Base-by-base conservation (phyloP, 495 filamentous ascomycete species). In the Penicillium diatomitis region DNA sequence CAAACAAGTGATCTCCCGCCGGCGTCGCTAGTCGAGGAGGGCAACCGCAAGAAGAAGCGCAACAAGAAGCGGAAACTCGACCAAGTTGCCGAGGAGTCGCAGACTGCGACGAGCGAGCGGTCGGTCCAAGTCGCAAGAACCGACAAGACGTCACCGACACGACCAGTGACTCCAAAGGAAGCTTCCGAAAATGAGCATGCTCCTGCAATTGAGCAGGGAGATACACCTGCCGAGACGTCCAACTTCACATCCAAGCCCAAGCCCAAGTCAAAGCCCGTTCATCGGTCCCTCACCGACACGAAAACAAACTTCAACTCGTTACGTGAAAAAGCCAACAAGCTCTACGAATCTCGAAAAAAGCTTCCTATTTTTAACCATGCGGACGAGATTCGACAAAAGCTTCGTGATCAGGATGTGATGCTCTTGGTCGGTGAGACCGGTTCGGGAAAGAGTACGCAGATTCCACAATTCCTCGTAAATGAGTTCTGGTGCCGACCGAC, bases 371-470 rank as follows among this genome's bases (percentile, higher is more conserved):
- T 88, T 80, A 60, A 71, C 2, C 76, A 86, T 49, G 82, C 79
- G 46, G 69, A 81, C 29, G 77, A 83, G 29, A 90, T 98, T 45
- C 81, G 83, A 3, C 57, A 72, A 30, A 70, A 74, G 4, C 66
- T 97, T 12, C 72, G 70, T 9, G 64, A 82, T 6, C 81, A 85
- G 38, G 80, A 96, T 62, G 78, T 96, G 27, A 74, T 97, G 46
- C 71, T 99, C 0, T 70, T 99, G 31, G 82, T 91, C 27, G 94
- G 94, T 66, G 90, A 96, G 58, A 99, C 94, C 1, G 94, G 94
- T 63, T 90, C 85, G 34, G 94, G 94, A 58, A 99, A 99, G 69
- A 90, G 84, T 73, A 99, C 94, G 0, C 94, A 99, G 63, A 85
- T 96, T 8, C 91, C 90, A 0, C 94, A 97, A 54, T 96, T 95